Evolutionary conservation across 2,329 filamentous ascomycete genomes (phyloP), one percentile per base, ranked within the genome.

Genomic region (Thelonectria blattea): DNA sequence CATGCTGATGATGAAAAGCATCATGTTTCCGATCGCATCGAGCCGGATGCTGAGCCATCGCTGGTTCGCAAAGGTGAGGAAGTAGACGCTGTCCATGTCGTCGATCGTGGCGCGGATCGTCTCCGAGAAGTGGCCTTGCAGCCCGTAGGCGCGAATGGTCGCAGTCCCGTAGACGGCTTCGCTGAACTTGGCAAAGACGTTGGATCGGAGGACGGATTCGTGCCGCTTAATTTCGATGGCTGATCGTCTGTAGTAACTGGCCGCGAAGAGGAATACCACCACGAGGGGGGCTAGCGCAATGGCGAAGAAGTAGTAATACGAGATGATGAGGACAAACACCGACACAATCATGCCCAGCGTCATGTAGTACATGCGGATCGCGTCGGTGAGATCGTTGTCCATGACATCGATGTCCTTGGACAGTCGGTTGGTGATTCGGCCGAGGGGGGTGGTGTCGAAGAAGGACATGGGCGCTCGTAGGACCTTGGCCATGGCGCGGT

Each of bases 401-500:
- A 97, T 95, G 57, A 94, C 91, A 71, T 97, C 92, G 42, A 97
- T 91, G 72, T 99, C 94, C 68, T 94, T 90, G 22, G 92, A 96
- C 78, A 98, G 98, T 12, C 95, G 91, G 74, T 98, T 98, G 18
- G 92, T 96, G 74, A 98, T 97, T 27, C 93, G 90, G n/a, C 94
- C 95, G 1, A 97, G 83, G 0, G 95, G 95, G 1, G 95, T 98
- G 0, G 94, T 98, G 70, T 99, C 95, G 78, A 98, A 98, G 79
- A 98, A 98, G 3, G 91, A 90, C 92, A 89, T 88, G 15, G 87
- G 87, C 2, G 87, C 86, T 20, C 86, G 81, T 14, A 89, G 78
- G 1, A 95, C 91, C n/a, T 91, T 85, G 9, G 83, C 86, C 69
- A 97, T 91, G 5, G 95, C 94, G 30, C 86, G 82, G 27, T 89